phyloP scores from a whole-genome alignment of 2,329 filamentous ascomycete species.

The Aspergillus piperis region DNA sequence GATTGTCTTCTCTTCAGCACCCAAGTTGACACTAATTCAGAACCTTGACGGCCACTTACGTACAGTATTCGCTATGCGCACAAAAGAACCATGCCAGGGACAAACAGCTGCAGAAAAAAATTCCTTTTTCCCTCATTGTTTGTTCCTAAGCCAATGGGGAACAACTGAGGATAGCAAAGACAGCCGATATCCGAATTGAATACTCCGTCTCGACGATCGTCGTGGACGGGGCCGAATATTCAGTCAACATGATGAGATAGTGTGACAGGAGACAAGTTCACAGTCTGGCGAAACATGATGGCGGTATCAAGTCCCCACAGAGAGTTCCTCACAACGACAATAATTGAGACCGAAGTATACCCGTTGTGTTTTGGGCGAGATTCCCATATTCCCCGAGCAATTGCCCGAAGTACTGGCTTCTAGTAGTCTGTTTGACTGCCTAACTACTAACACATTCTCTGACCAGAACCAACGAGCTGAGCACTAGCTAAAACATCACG shows the following conservation, averaged over 20 bases:
- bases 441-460: background rate
- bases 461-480: background rate
- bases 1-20: background rate
- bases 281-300: background rate
- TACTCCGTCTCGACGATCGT: constrained; percentile 2
- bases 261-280: background rate
- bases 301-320: background rate
- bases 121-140: background rate
- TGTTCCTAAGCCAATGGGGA: background rate
- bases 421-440: background rate
- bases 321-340: background rate
- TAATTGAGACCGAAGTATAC: background rate
- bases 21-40: background rate
- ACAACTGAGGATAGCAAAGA: background rate
- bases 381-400: background rate
- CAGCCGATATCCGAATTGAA: background rate
- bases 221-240: background rate
- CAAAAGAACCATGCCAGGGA: constrained; percentile 5
- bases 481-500: background rate
- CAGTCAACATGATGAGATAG: background rate
- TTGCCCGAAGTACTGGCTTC: background rate
- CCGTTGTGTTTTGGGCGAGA: background rate
- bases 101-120: background rate
- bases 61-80: background rate
- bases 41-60: background rate